Base-by-base conservation (phyloP, 2,329 filamentous ascomycete species). In the Knoxdaviesia capensis region DNA sequence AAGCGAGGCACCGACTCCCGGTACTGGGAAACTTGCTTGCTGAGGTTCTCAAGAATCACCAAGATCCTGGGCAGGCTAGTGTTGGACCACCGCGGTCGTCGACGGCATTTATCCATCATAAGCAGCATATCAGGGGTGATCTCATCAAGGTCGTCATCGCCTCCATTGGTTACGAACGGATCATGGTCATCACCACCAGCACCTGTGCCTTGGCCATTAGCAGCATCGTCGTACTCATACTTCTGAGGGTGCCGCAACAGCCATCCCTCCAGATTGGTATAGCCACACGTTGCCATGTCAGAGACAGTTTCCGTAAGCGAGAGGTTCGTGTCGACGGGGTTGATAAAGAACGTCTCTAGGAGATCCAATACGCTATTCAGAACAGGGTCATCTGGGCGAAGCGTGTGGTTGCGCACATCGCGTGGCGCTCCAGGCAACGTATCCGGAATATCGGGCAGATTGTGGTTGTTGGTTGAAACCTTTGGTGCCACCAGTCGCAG, bases 181-280 rank as follows among this genome's bases (percentile, higher is more conserved):
- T 49, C 51, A 7, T 54, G 51, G 52, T 66, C 47, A 50, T 65
- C 43, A 57, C 67, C 47, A 54, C 60, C 47, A 20, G 20, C 20
- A 20, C 20, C 20, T 20, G 20, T 3, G 52, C 52, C 8, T 44
- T 46, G 31, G 43, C 45, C 29, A 47, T 45, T 29, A 41, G 45
- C 43, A 20, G 20, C 20, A 39, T 68, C 66, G 6, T 65, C 63
- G 45, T 72, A 81, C 5, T 63, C 60, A 52, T 77, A 81, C 45
- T 64, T 67, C n/a, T 62, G 65, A 4, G 82, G 80, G 42, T 79
- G 74, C 10, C 84, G 77, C 5, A 88, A 64, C 31, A 96, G 63
- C 88, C 90, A 98, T n/a, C 82, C 81, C 53, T 94, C 85, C 8
- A 94, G 68, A 20, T 77, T 75, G 53, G 94, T 79, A 47, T 83